Conservation (phyloP, 805 yeast genomes). For the Suhomyces sp. region DNA sequence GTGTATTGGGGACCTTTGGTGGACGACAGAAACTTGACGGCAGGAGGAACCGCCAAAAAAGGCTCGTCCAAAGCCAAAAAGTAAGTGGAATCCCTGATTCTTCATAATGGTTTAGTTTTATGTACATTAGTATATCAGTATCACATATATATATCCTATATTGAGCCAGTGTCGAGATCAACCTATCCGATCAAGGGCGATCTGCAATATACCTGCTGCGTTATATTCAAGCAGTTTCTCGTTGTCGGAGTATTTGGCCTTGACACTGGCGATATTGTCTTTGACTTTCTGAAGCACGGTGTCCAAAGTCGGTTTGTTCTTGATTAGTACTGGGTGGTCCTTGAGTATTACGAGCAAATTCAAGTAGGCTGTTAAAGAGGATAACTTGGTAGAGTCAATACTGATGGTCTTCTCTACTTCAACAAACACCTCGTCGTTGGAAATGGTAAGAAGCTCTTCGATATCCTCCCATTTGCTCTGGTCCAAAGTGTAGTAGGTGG, state of each 20-base stretch:
- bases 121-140: neutral
- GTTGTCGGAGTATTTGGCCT: conserved; percentile 15
- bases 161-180: neutral
- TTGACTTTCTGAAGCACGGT: conserved; percentile 13
- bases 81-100: neutral
- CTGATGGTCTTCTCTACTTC: conserved; percentile 10
- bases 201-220: conserved; percentile 31
- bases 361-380: conserved; percentile 52
- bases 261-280: conserved; percentile 14
- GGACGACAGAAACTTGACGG: conserved; percentile 39
- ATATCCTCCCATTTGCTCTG: conserved; percentile 42
- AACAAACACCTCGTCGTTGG: conserved; percentile 35
- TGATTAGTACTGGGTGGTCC: conserved; percentile 15
- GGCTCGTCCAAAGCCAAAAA: conserved; percentile 26
- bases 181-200: conserved; percentile 34
- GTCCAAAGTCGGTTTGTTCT: conserved; percentile 14
- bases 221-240: conserved; percentile 21
- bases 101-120: no score
- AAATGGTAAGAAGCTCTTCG: conserved; percentile 37
- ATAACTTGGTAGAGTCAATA: conserved; percentile 28
- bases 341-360: conserved; percentile 47
- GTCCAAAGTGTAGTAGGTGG: conserved; percentile 42
- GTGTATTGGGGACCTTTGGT: conserved; percentile 91
- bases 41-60: conserved; percentile 17
- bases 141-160: neutral